Conservation (phyloP, 2,329 filamentous ascomycete genomes). For the Penicillium sp. region DNA sequence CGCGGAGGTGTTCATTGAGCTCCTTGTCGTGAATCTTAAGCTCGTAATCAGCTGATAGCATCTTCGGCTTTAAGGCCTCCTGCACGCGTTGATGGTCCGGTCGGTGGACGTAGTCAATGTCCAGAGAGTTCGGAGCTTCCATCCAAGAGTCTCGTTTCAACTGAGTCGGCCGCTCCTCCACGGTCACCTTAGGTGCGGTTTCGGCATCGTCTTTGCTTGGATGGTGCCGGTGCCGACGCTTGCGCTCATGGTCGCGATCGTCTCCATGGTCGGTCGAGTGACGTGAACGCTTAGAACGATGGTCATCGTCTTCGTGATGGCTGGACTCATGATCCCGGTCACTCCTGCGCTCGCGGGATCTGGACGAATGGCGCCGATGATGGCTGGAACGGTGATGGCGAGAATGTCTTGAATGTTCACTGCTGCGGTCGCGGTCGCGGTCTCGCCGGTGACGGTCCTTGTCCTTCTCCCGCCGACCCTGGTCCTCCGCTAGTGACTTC, state of each 20-base stretch:
- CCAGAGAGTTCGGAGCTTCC: constrained; percentile 75
- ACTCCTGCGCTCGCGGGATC: constrained; percentile 33
- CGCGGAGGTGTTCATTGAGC: constrained; percentile 67
- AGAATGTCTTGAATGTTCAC: constrained; percentile 33
- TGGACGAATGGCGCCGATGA: constrained; percentile 42
- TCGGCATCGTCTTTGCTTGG: constrained; percentile 42
- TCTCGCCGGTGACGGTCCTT: constrained; percentile 32
- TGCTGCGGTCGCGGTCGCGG: constrained; percentile 39
- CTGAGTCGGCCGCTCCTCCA: constrained; percentile 41
- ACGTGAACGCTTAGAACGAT: constrained; percentile 62
- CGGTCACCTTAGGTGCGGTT: constrained; percentile 27
- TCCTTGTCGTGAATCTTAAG: constrained; percentile 74
- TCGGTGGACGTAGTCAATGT: constrained; percentile 68
- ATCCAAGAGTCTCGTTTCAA: constrained; percentile 86
- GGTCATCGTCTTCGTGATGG: constrained; percentile 50
- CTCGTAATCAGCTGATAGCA: constrained; percentile 56
- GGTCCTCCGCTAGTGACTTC: constrained; percentile 63
- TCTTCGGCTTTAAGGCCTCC: constrained; percentile 38
- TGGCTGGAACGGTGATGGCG: constrained; percentile 32
- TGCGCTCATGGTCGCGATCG: constrained; percentile 46
- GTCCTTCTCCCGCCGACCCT: constrained; percentile 37
- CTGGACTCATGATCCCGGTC: constrained; percentile 39
- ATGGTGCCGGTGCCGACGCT: constrained; percentile 42
- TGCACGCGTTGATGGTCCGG: constrained; percentile 58
- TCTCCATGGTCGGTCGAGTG: constrained; percentile 52